Evolutionary conservation across 2,329 filamentous ascomycete species (phyloP).

Genomic region (Trichoderma hamatum): DNA sequence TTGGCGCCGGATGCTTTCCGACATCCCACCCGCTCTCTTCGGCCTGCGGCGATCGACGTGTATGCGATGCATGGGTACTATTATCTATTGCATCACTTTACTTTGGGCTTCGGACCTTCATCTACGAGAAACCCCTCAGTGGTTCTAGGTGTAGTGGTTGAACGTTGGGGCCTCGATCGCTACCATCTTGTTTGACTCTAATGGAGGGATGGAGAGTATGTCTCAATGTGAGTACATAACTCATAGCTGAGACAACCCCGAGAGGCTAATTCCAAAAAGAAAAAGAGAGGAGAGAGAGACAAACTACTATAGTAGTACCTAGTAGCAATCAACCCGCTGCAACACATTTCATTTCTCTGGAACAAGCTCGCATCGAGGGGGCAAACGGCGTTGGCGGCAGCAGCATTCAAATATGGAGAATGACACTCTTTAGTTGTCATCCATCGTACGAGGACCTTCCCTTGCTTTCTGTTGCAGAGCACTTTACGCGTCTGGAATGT

Average conservation of each 20-base stretch:
- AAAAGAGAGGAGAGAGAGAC: background rate
- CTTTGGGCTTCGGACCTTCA: background rate
- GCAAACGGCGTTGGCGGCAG: background rate
- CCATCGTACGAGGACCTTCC: slow-evolving; percentile 7
- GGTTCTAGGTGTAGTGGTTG: background rate
- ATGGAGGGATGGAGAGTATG: background rate
- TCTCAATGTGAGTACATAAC: background rate
- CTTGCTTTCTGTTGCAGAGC: background rate
- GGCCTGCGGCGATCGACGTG: slow-evolving; percentile 5
- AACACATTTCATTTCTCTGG: background rate
- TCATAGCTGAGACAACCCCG: background rate
- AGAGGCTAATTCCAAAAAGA: background rate
- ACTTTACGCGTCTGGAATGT: slow-evolving; percentile 3
- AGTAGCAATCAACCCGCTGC: background rate
- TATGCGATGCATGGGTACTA: slow-evolving; percentile 3
- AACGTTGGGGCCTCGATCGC: background rate
- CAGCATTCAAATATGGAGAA: background rate
- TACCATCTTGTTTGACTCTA: background rate
- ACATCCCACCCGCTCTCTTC: slow-evolving; percentile 14
- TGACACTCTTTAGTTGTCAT: background rate
- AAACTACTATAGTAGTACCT: too few relatives aligned
- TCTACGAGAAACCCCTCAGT: background rate
- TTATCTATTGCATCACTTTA: slow-evolving; percentile 13
- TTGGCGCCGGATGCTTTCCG: slow-evolving; percentile 24
- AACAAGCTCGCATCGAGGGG: background rate